Conservation (phyloP, 139 green algal genomes). For the Closterium sp. region DNA sequence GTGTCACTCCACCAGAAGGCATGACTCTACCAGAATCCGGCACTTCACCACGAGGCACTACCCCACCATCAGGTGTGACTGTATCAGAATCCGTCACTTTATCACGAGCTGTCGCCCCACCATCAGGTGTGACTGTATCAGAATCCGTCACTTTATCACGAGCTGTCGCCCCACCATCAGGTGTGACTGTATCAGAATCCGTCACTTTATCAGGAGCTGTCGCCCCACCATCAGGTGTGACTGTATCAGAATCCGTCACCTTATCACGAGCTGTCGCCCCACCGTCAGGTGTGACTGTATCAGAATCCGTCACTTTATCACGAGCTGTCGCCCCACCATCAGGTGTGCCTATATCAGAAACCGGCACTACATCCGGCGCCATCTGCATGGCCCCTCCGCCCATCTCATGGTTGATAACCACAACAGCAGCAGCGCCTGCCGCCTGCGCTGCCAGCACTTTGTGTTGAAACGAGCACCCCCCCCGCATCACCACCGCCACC, state of each 20-base stretch:
- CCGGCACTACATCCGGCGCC: neutral
- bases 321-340: neutral
- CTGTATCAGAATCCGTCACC: neutral
- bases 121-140: too few relatives aligned
- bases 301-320: neutral
- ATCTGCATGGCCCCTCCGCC: neutral
- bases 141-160: neutral
- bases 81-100: too few relatives aligned
- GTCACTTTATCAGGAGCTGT: neutral
- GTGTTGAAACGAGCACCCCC: neutral
- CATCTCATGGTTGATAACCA: neutral
- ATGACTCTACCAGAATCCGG: too few relatives aligned
- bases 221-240: neutral
- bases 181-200: neutral
- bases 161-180: neutral
- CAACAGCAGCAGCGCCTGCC: neutral
- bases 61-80: neutral
- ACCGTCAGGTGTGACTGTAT: neutral
- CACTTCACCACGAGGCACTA: too few relatives aligned
- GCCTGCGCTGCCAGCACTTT: neutral
- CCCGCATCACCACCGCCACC: neutral
- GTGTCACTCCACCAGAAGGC: neutral
- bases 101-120: too few relatives aligned
- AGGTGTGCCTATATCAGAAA: neutral
- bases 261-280: neutral